Evolutionary conservation across 192 early-diverging fungal genomes (phyloP), one percentile per base, ranked within the genome.

Genomic region (Coemansia sp.): DNA sequence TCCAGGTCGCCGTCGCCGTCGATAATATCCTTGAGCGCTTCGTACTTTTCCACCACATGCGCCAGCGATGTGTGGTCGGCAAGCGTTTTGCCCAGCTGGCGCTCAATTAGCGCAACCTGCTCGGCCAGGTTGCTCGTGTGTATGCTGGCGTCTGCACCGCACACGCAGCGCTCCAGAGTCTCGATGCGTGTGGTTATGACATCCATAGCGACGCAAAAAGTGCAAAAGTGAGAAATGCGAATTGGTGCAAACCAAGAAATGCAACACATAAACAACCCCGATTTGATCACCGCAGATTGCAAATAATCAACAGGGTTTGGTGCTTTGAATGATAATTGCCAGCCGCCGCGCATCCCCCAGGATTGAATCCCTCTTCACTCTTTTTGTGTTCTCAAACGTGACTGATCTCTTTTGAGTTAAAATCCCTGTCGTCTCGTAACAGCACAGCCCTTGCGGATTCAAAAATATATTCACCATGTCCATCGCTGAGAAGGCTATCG

Each of bases 401-500:
- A 66, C 50, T 70, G 73, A 77, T 66, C 73, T 70, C 73, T 49
- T 56, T 54, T 65, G 73, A 76, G 73, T 70, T 77, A 77, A 73
- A 66, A 65, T 52, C 53, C 46, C 46, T 65, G 58, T 72, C 70
- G 58, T 72, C 59, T 58, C 73, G 67, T 68, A 65, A 60, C 18
- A 43, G 56, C 58, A 56, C 54, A 73, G 23, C 52, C 47, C 23
- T 4, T 38, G 47, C 42, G 33, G 10, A 38, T n/a, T 24, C 32
- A 23, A 24, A 14, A 25, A 56, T 14, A 21, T 66, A 60, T 62
- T 52, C 46, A 71, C 40, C 44, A 71, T 83, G 74, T 86, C 86
- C 62, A 63, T 82, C 74, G 70, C 87, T 69, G 93, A 98, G 83
- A 84, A 88, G 66, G 95, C 95, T 73, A 86, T 91, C 82, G 88